Base-by-base conservation (phyloP, 257 asterid species). In the Salvia hispanica region DNA sequence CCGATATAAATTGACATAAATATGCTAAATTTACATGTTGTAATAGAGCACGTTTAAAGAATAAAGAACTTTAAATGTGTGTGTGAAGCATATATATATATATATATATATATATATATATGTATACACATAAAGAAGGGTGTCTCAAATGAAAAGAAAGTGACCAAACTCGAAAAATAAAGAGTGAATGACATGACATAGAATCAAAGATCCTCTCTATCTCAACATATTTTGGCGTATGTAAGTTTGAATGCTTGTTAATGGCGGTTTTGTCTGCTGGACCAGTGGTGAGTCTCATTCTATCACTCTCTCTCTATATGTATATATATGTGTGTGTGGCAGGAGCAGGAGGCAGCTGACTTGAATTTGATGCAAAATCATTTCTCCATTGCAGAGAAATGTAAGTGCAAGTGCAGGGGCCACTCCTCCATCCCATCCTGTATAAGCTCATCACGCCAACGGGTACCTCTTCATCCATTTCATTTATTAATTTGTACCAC, bases 101-200 rank as follows among this genome's bases (percentile, higher is more conserved):
- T 25, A 25, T 25, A 25, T 25, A 25, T 21, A 21, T 21, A 21
- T 21, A 21, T 36, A 36, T 4, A 43, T 9, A 13, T 9, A 43
- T 43, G 3, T 9, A 2, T 9, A 7, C 9, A 9, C 11, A 11
- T 34, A 34, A n/a, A 57, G 34, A n/a, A 56, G 21, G 11, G 13
- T 13, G 62, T 33, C 14, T 43, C 25, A 25, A 25, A 25, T 25
- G 21, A 10, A 15, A 40, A 61, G 9, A 39, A 42, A 42, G 12
- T 54, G 21, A 54, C 45, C 63, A 66, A 53, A 56, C 47, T 51
- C 57, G 39, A 57, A 57, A 46, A 14, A 58, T 5, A 14, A 46
- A 58, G 54, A 60, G 44, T 62, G 67, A 70, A 59, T 70, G 75
- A 69, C 69, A 61, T 28, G 69, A 71, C 75, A 61, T 56, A 57